Evolutionary conservation across 257 asterid species (phyloP), one percentile per base, ranked within the genome.

Genomic region (Ilex aquifolium): DNA sequence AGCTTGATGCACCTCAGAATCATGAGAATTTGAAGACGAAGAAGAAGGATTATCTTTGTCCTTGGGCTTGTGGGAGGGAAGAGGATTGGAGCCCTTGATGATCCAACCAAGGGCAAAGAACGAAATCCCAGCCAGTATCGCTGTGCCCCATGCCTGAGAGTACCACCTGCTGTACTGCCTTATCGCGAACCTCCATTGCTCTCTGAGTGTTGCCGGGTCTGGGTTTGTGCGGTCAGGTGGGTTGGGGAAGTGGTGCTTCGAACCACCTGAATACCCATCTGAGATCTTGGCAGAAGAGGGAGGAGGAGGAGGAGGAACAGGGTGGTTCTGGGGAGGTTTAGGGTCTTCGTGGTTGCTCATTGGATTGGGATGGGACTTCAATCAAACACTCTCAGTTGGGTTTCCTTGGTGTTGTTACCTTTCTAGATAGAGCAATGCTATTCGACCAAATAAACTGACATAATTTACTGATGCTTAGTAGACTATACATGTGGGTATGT

Each of bases 91-190:
- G 67, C 98, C 98, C 71, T 88, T 86, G 72, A 88, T 82, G 49
- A 76, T 29, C 98, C 98, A 91, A 60, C 98, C 98, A 60, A 88
- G 90, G 17, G 95, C 96, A 69, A 85, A 91, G 75, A 88, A 86
- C 31, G 96, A 86, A 14, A 76, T 57, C 1, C 96, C 98, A 13
- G 98, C 98, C 15, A 91, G 86, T 48, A 88, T 91, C 39, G 98
- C 95, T 39, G 95, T 80, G 68, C 98, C 98, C 98, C 98, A 91
- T 32, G 98, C 96, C 31, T 83, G 94, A 16, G 96, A 82, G 67
- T 88, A 91, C 98, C 96, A 91, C 78, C 73, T 86, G 72, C 95
- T 86, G 63, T 91, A 88, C 84, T 88, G 92, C 72, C 73, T 74
- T 1, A 80, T 75, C 5, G 98, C 98, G 67, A 69, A 86, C 42